These are phyloP conservation scores for Acidomyces sp. DNA, from an alignment of 495 filamentous ascomycete genomes.

Conservation along the genomic window DNA sequence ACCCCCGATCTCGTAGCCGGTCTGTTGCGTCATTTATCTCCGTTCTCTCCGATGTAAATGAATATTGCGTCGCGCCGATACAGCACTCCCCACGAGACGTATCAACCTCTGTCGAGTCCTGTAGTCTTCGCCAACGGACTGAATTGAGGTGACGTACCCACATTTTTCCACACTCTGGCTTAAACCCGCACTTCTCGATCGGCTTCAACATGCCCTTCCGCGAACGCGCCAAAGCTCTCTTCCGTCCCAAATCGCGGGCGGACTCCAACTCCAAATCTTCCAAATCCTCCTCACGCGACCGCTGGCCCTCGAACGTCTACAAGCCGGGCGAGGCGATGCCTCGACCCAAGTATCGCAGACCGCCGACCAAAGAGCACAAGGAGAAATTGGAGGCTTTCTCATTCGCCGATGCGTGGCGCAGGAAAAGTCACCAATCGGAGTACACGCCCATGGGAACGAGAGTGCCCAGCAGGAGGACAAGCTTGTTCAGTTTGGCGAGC, in stretches of 20 bases:
- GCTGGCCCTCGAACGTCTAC: constrained; percentile 23
- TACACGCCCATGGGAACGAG: constrained; percentile 31
- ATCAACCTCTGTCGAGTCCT: too few relatives aligned
- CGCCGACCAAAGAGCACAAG: constrained; percentile 29
- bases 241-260: constrained; percentile 19
- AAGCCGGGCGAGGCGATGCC: constrained; percentile 32
- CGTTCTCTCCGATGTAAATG: too few relatives aligned
- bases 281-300: neutral
- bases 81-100: too few relatives aligned
- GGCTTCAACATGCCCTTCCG: constrained; percentile 31
- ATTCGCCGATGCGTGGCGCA: constrained; percentile 28
- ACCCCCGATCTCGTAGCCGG: too few relatives aligned
- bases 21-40: too few relatives aligned
- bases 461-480: constrained; percentile 24
- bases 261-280: constrained; percentile 9
- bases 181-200: too few relatives aligned
- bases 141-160: too few relatives aligned
- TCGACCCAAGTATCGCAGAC: constrained; percentile 30
- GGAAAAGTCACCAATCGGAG: constrained; percentile 24
- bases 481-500: constrained; percentile 19
- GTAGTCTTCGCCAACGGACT: too few relatives aligned
- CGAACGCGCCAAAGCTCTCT: constrained; percentile 25
- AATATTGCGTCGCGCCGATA: too few relatives aligned
- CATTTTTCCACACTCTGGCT: too few relatives aligned
- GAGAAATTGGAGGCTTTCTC: constrained; percentile 29